Conservation (phyloP, 2,329 filamentous ascomycete species). For the Dactylellina cionopaga region DNA sequence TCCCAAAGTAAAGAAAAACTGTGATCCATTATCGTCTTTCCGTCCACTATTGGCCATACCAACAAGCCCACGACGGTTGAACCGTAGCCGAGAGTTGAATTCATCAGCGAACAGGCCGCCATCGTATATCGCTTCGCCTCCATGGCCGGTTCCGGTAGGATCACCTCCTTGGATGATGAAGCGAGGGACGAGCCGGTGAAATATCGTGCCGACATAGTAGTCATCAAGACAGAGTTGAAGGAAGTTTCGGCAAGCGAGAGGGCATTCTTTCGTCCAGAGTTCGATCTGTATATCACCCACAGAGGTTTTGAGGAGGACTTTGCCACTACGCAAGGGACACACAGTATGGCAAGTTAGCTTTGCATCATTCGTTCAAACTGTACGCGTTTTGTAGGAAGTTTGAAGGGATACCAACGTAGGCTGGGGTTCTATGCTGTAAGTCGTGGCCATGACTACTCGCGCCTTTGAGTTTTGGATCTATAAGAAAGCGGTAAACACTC, state of each 20-base stretch:
- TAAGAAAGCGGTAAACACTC: background rate
- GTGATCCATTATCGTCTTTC: conserved; percentile 85
- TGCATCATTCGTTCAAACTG: too few relatives aligned
- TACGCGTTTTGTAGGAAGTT: background rate
- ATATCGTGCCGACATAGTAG: conserved; percentile 93
- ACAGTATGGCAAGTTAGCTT: background rate
- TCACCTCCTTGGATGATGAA: conserved; percentile 97
- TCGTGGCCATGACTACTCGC: conserved; percentile 33
- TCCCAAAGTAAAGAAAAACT: conserved; percentile 92
- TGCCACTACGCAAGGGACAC: conserved; percentile 66
- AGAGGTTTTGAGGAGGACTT: conserved; percentile 88
- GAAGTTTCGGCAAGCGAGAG: conserved; percentile 92
- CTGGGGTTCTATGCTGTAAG: conserved; percentile 50
- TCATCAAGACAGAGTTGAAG: conserved; percentile 93
- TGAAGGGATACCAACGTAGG: conserved; percentile 21
- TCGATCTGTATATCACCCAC: conserved; percentile 88
- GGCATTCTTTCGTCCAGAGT: conserved; percentile 93
- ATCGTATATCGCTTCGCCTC: conserved; percentile 91
- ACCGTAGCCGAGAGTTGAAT: conserved; percentile 89
- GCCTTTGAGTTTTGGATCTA: background rate
- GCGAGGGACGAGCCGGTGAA: conserved; percentile 89
- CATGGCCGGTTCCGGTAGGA: conserved; percentile 88
- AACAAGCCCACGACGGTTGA: conserved; percentile 86
- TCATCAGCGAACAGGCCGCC: conserved; percentile 85
- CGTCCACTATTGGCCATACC: conserved; percentile 94